phyloP scores from a whole-genome alignment of 2,329 filamentous ascomycete genomes.

The Rutstroemia sp. region DNA sequence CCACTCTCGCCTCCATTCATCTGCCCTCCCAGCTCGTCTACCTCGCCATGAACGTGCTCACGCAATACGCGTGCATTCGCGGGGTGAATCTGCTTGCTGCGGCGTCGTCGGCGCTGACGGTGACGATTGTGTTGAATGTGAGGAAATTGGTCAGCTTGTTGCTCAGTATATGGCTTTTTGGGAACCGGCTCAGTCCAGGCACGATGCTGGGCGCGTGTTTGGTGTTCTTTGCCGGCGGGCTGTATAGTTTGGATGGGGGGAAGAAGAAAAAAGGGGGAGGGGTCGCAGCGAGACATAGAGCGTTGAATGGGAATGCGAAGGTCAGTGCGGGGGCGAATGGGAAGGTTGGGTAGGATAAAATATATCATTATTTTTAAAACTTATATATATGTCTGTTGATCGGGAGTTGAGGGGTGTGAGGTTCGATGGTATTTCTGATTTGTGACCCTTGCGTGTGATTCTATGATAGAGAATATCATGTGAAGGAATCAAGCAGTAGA shows the following conservation, averaged over 20 bases:
- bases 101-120: conserved; percentile 82
- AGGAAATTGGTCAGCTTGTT: conserved; percentile 88
- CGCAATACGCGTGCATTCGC: conserved; percentile 90
- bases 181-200: conserved; percentile 68
- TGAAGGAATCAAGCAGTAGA: too few relatives aligned
- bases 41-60: conserved; percentile 70
- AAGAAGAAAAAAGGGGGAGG: conserved; percentile 1
- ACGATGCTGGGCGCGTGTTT: conserved; percentile 76
- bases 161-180: conserved; percentile 89
- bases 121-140: conserved; percentile 94
- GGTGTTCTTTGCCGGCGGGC: conserved; percentile 83
- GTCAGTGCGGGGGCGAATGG: background rate
- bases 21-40: conserved; percentile 66
- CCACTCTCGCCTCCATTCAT: conserved; percentile 28
- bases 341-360: conserved; percentile 6
- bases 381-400: conserved; percentile 18
- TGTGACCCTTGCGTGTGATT: too few relatives aligned
- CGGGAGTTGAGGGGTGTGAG: too few relatives aligned
- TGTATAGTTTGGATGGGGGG: conserved; percentile 70
- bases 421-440: too few relatives aligned
- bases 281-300: background rate
- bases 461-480: too few relatives aligned
- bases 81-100: conserved; percentile 93
- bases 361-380: background rate
- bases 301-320: background rate